phyloP scores from a whole-genome alignment of 2,329 filamentous ascomycete genomes.

The Acrocalymma vagum region DNA sequence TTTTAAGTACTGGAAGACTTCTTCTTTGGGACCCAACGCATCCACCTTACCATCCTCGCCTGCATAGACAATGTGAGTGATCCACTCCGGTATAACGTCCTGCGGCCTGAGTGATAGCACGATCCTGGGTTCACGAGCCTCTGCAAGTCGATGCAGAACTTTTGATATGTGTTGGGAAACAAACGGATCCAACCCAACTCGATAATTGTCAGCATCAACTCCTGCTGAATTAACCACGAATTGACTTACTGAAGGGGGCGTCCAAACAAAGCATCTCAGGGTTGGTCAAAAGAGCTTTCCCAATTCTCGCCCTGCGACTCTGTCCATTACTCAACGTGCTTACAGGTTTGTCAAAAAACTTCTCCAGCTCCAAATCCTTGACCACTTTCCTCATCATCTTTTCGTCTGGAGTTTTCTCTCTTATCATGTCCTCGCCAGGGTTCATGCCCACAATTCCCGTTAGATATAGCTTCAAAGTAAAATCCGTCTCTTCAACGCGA shows the following conservation, averaged over 20 bases:
- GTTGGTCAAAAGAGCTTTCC: slow-evolving; percentile 78
- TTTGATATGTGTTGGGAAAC: slow-evolving; percentile 76
- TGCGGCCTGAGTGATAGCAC: slow-evolving; percentile 83
- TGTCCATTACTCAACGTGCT: slow-evolving; percentile 94
- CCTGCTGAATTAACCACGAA: not conserved
- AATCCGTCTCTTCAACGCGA: slow-evolving; percentile 84
- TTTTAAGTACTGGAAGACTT: slow-evolving; percentile 62
- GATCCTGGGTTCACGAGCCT: slow-evolving; percentile 72
- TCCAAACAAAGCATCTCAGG: slow-evolving; percentile 84
- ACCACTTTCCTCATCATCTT: slow-evolving; percentile 68
- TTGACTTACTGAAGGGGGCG: slow-evolving; percentile 80
- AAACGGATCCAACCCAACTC: slow-evolving; percentile 87
- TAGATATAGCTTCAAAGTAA: slow-evolving; percentile 82
- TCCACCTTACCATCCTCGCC: slow-evolving; percentile 72
- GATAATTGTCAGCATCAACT: slow-evolving; percentile 1
- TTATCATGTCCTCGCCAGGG: slow-evolving; percentile 61
- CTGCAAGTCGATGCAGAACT: slow-evolving; percentile 74
- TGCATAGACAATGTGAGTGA: slow-evolving; percentile 82
- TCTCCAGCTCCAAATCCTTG: slow-evolving; percentile 71
- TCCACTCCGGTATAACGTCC: slow-evolving; percentile 88
- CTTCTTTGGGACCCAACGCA: slow-evolving; percentile 70
- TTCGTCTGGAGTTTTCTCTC: slow-evolving; percentile 59
- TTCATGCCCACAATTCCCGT: slow-evolving; percentile 86
- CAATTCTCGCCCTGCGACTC: slow-evolving; percentile 85
- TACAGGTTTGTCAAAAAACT: slow-evolving; percentile 81